Base-by-base conservation (phyloP, 768 basidiomycete genomes). In the Gymnopilus junonius region DNA sequence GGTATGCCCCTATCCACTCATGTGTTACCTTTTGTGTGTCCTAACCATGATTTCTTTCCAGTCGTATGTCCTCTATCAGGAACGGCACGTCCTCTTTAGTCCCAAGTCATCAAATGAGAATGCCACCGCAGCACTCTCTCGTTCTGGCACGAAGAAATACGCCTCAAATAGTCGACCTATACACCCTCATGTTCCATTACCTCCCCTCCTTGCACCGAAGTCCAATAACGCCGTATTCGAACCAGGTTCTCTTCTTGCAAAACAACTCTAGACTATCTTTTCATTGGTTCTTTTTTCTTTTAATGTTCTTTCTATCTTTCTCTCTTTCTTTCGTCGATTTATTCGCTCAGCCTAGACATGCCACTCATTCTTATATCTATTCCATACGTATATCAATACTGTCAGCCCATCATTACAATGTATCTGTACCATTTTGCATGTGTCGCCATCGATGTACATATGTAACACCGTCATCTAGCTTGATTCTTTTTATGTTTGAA, bases 1-100 rank as follows among this genome's bases (percentile, higher is more conserved):
- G 55, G 94, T 95, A 74, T 72, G 92, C 80, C 31, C 39, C 11
- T 32, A 21, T 37, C 14, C 60, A 39, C 48, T 32, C 64, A 34
- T 37, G 4, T 31, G n/a, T n/a, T n/a, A n/a, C 50, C 1, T 10
- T 53, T 15, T 37, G 8, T 56, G 62, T 68, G 11, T 71, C 68
- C 59, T 8, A 15, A 55, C 45, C 65, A 31, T 53, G 54, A 32
- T 58, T 46, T 42, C 61, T 35, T 59, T 31, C 20, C 63, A 94
- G 92, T 94, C 93, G 1, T 94, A 93, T 71, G 87, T 94, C 51
- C 81, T 94, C 20, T 82, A 89, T 69, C 93, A 94, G 76, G 93
- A 94, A 70, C 87, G 88, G 40, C 84, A 90, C 62, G 83, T 92
- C 61, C 81, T 90, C 14, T 86, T 87, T 69, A 82, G 80, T 55